Evolutionary conservation across 2,329 filamentous ascomycete genomes (phyloP).

Genomic region (Sporothrix brasiliensis): DNA sequence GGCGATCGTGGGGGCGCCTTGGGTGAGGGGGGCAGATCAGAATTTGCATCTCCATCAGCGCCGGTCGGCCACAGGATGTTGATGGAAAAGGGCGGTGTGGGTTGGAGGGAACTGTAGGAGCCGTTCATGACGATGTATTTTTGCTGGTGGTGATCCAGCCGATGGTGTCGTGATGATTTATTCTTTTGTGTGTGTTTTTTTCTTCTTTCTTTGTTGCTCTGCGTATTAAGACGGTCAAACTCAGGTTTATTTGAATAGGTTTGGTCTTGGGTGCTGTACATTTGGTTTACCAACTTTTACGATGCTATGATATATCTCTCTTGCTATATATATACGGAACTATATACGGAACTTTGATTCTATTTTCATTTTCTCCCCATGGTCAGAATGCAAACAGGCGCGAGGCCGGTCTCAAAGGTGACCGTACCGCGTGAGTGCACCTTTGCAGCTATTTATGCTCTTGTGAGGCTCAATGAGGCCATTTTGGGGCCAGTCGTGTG

Average conservation of each 20-base stretch:
- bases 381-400: background rate
- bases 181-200: background rate
- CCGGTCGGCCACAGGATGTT: constrained; percentile 30
- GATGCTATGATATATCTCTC: background rate
- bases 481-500: background rate
- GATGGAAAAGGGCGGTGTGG: constrained; percentile 32
- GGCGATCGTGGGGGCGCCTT: background rate
- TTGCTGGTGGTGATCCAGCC: background rate
- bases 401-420: constrained; percentile 6
- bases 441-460: background rate
- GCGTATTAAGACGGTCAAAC: constrained; percentile 16
- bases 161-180: background rate
- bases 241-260: background rate
- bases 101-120: constrained; percentile 15
- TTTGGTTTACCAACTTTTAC: background rate
- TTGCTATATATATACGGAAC: background rate
- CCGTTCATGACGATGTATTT: background rate
- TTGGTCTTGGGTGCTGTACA: background rate
- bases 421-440: constrained; percentile 11
- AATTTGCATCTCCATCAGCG: background rate
- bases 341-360: background rate
- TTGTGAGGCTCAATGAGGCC: constrained; percentile 11
- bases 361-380: background rate
- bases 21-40: background rate
- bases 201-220: background rate